Evolutionary conservation across 2,329 filamentous ascomycete species (phyloP).

Genomic region (Clonostachys rhizophaga): DNA sequence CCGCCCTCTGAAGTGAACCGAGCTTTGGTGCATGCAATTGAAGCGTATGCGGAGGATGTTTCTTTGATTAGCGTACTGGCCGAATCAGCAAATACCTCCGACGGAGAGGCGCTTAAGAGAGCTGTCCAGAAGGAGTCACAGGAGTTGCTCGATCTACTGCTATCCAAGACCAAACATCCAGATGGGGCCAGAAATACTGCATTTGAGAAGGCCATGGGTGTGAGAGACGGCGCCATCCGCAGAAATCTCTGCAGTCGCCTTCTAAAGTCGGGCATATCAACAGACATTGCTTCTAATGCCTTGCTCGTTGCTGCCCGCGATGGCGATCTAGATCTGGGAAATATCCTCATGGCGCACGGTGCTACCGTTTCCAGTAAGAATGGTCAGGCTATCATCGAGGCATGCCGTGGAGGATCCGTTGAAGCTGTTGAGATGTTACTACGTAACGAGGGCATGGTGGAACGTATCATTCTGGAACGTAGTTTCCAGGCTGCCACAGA

Average conservation of each 20-base stretch:
- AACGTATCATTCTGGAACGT: conserved; percentile 36
- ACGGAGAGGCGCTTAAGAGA: conserved; percentile 41
- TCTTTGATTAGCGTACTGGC: conserved; percentile 40
- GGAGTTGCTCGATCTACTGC: conserved; percentile 40
- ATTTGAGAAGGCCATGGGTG: conserved; percentile 35
- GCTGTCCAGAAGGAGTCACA: conserved; percentile 38
- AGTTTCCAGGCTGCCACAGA: conserved; percentile 53
- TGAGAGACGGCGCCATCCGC: conserved; percentile 30
- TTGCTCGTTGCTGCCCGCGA: conserved; percentile 46
- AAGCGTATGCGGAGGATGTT: conserved; percentile 39
- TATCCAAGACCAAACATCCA: conserved; percentile 26
- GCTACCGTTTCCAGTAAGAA: conserved; percentile 44
- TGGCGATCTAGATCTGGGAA: conserved; percentile 45
- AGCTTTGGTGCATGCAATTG: conserved; percentile 46
- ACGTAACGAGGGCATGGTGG: conserved; percentile 27
- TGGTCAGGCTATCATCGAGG: conserved; percentile 49
- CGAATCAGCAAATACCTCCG: conserved; percentile 39
- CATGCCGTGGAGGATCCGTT: conserved; percentile 43
- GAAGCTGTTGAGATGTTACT: conserved; percentile 47
- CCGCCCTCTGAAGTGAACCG: conserved; percentile 41
- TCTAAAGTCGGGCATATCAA: conserved; percentile 37
- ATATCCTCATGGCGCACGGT: conserved; percentile 44
- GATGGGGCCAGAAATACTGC: conserved; percentile 25
- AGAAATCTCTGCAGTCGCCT: conserved; percentile 38
- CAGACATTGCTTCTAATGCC: conserved; percentile 40